Evolutionary conservation across 345 rosid genomes (phyloP).

Genomic region (thale cress (Arabidopsis thaliana)): TAIR10.1 NC_003070.9:29651001-29651500

Average conservation of each 20-base stretch:
- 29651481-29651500: slow-evolving; percentile 2
- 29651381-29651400: neutral
- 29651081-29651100: neutral
- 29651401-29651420: slow-evolving; percentile 9
- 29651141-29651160: neutral
- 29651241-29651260: neutral
- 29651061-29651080: neutral
- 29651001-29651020: slow-evolving; percentile 94
- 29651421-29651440: neutral
- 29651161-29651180: neutral
- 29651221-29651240: neutral
- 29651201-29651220: slow-evolving; percentile 6
- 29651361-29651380: slow-evolving; percentile 98
- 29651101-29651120: slow-evolving; percentile 2
- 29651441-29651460: neutral
- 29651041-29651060: neutral
- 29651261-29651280: neutral
- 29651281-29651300: neutral
- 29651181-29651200: slow-evolving; percentile 3
- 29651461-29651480: neutral
- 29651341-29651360: slow-evolving; percentile 99
- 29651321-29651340: slow-evolving; percentile 99
- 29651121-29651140: neutral
- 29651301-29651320: slow-evolving; percentile 62
- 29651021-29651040: neutral